Base-by-base conservation (phyloP, 805 yeast species). In the Metschnikowia koreensis region DNA sequence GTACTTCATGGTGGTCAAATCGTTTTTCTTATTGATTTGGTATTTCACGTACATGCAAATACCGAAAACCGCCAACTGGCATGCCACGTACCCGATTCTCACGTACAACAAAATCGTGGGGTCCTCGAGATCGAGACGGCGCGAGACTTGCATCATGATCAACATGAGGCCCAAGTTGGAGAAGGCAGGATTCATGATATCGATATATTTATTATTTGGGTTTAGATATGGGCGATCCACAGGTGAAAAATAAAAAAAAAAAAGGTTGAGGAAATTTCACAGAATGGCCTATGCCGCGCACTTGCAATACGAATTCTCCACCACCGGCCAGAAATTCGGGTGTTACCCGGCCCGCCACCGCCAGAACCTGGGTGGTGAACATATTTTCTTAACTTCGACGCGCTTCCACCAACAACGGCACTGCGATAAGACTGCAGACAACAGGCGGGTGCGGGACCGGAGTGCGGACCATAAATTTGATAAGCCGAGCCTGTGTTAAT, bases 61-160 rank as follows among this genome's bases (percentile, higher is more conserved):
- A 26, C 74, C 75, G 54, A 89, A 74, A 13, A 94, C 83, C 52
- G 85, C 55, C 37, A 77, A 64, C 63, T 88, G 90, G 65, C 92
- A 82, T 22, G 84, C 61, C 44, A 80, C 70, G 75, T 89, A 94
- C 42, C 82, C 82, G 38, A 76, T 74, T 70, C 99, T 84, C 49
- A 89, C 92, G 68, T 83, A 86, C 67, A 86, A 72, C 47, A 91
- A 75, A 52, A 82, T 80, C 58, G 72, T 71, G 43, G 96, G 93
- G 72, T 92, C 82, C 70, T 93, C 97, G 71, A 92, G 83, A 71
- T 93, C 94, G 56, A 94, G 77, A 67, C 82, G 83, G 71, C 90
- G 89, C 58, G 97, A 83, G 58, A 91, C 87, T 73, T 91, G 97
- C 97, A 92, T 93, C 89, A 90, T 89, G 79, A 83, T 87, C 67